Evolutionary conservation across 352 stramenopile species (phyloP).

Genomic region (Phytophthora agathidicida): DNA sequence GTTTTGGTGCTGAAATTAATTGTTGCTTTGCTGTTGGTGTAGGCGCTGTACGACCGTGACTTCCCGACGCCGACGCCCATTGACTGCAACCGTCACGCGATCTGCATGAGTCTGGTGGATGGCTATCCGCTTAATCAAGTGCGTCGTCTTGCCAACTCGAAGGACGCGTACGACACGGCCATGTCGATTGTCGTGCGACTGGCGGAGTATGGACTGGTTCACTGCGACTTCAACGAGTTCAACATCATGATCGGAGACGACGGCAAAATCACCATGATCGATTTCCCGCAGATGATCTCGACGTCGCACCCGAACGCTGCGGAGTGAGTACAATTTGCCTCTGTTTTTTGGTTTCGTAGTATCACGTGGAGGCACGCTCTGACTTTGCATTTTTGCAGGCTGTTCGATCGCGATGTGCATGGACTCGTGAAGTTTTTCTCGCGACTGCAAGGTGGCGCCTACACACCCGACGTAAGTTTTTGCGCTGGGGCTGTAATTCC

Average conservation of each 20-base stretch:
- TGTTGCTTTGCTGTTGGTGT: slow-evolving; percentile 9
- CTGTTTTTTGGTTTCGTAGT: neutral
- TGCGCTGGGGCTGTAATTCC: slow-evolving; percentile 2
- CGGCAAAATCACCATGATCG: slow-evolving; percentile 98
- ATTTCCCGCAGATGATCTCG: slow-evolving; percentile 99
- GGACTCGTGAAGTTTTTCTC: slow-evolving; percentile 97
- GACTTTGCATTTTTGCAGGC: slow-evolving; percentile 38
- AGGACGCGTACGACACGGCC: slow-evolving; percentile 94
- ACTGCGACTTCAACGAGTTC: slow-evolving; percentile 99
- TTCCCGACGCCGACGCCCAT: slow-evolving; percentile 98
- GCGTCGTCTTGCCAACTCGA: slow-evolving; percentile 90
- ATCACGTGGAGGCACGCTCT: slow-evolving; percentile 1
- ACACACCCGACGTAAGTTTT: slow-evolving; percentile 85
- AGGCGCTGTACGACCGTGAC: slow-evolving; percentile 94
- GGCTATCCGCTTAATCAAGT: slow-evolving; percentile 97
- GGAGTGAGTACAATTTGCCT: slow-evolving; percentile 88
- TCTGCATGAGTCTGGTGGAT: slow-evolving; percentile 97
- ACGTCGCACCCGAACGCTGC: slow-evolving; percentile 97
- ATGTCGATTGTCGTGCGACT: slow-evolving; percentile 97
- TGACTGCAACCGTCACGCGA: slow-evolving; percentile 97
- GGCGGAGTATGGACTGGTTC: slow-evolving; percentile 97
- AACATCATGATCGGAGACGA: slow-evolving; percentile 98
- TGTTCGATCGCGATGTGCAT: slow-evolving; percentile 96
- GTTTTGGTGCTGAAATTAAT: neutral
- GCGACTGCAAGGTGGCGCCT: slow-evolving; percentile 78